Evolutionary conservation across 805 yeast genomes (phyloP), one percentile per base, ranked within the genome.

Genomic region (Kodamaea sagamina): DNA sequence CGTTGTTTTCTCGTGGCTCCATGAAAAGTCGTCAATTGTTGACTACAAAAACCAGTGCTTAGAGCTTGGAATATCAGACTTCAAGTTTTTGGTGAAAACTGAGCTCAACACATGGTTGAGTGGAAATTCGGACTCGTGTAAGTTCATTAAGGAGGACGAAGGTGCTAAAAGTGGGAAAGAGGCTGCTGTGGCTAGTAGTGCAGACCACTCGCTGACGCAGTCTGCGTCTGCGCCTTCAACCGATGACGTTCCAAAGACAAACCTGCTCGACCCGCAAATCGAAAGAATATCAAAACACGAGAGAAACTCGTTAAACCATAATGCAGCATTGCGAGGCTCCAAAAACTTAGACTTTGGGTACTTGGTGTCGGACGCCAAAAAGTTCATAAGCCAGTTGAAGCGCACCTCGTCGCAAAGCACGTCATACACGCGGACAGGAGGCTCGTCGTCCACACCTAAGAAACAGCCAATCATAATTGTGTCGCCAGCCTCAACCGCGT

Each of bases 81-180:
- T 92, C 58, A 81, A 87, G 44, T 90, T 92, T 58, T 65, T 87
- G 59, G 95, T 89, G 54, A 82, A 95, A 64, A 82, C 89, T 6
- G 96, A 92, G 58, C 74, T 92, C 47, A 74, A 84, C 42, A 77
- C 87, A 22, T 90, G 93, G 89, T 73, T 92, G 40, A 77, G 75
- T 47, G 96, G 96, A 3, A 72, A 79, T 15, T 70, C 81, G 3
- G 79, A 74, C 28, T 71, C 75, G 17, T 81, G 87, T 49, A 77
- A 79, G 42, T 82, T 75, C 57, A 64, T 83, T 25, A 63, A 61
- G 34, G 63, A 64, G 26, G 48, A 47, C 2, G 44, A 31, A 12
- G 15, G 18, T 10, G 41, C 38, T 9, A 34, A 18, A 7, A 31
- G 42, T 16, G 47, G 41, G 22, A 11, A 26, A 7, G 37, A 16